Conservation (phyloP, 495 filamentous ascomycete species). For the Lindgomyces ingoldianus region DNA sequence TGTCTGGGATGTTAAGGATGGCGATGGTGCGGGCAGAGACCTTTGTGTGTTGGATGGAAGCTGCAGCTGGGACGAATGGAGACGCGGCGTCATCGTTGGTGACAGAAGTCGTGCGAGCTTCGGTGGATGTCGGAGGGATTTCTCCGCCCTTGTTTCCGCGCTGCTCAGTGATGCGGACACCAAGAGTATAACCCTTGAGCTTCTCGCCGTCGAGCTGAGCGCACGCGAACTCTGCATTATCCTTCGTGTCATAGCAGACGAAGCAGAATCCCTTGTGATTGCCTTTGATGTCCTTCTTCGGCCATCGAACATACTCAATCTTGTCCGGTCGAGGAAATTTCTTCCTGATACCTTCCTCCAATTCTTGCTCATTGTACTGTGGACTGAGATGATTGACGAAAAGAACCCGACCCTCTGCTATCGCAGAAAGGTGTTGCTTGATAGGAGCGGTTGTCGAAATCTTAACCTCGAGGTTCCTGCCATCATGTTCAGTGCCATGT, state of each 20-base stretch:
- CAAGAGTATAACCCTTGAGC: conserved; percentile 69
- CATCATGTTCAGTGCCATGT: conserved; percentile 66
- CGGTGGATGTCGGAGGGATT: not conserved
- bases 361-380: conserved; percentile 63
- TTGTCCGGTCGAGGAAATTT: conserved; percentile 71
- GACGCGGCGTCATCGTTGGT: not conserved
- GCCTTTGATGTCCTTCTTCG: conserved; percentile 60
- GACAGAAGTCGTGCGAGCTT: not conserved
- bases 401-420: conserved; percentile 83
- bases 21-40: conserved; percentile 46
- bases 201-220: conserved; percentile 69
- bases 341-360: conserved; percentile 62
- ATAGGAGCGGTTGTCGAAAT: conserved; percentile 77
- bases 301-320: conserved; percentile 67
- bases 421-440: conserved; percentile 55
- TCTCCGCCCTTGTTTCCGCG: not conserved
- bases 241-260: conserved; percentile 72
- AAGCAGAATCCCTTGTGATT: conserved; percentile 68
- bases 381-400: conserved; percentile 68
- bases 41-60: conserved; percentile 19
- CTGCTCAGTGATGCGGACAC: conserved; percentile 50
- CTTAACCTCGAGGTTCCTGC: conserved; percentile 69
- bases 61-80: not conserved
- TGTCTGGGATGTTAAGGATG: conserved; percentile 65
- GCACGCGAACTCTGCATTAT: conserved; percentile 47